A percentile compares a stretch with the other conserved stretches of the same genome.
These are phyloP conservation scores for Alloascoidea africana DNA, from an alignment of 805 yeast species.

Conservation along the genomic window DNA sequence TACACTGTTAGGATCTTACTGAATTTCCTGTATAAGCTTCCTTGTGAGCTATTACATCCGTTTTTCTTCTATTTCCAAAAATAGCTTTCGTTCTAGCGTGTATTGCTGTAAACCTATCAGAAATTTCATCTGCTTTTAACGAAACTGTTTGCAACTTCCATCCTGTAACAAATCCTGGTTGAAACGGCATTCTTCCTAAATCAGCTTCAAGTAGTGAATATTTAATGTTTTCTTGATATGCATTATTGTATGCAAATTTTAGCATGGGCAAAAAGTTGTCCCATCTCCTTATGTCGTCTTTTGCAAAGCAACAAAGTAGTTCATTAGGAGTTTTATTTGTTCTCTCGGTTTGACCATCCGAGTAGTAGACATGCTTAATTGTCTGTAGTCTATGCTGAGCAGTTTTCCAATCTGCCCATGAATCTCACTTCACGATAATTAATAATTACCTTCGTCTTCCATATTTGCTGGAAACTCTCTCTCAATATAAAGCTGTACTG, in stretches of 20 bases:
- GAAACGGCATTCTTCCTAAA: conserved; percentile 2
- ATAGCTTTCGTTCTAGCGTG: neutral
- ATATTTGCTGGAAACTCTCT: conserved; percentile 5
- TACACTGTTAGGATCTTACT: too few species aligned
- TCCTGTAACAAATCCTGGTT: neutral
- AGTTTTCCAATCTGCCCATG: conserved; percentile 6
- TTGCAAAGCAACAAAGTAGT: conserved; percentile 4
- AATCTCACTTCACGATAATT: conserved; percentile 7
- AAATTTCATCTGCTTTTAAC: neutral
- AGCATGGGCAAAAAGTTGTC: conserved; percentile 2
- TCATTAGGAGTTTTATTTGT: conserved; percentile 6
- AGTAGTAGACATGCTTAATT: conserved; percentile 5
- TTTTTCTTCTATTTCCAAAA: conserved; percentile 2
- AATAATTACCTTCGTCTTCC: conserved; percentile 6
- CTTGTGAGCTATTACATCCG: conserved; percentile 1
- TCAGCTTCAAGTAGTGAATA: conserved; percentile 4
- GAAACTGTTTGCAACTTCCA: neutral
- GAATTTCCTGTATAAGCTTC: too few species aligned
- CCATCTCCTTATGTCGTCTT: conserved; percentile 2
- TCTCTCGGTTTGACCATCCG: conserved; percentile 12
- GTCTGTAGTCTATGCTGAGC: conserved; percentile 4
- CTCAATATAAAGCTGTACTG: conserved; percentile 4
- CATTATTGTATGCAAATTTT: conserved; percentile 5
- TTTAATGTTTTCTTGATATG: neutral
- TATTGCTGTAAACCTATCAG: neutral